Base-by-base conservation (phyloP, 108 stramenopile genomes). In the Parmales sp. region DNA sequence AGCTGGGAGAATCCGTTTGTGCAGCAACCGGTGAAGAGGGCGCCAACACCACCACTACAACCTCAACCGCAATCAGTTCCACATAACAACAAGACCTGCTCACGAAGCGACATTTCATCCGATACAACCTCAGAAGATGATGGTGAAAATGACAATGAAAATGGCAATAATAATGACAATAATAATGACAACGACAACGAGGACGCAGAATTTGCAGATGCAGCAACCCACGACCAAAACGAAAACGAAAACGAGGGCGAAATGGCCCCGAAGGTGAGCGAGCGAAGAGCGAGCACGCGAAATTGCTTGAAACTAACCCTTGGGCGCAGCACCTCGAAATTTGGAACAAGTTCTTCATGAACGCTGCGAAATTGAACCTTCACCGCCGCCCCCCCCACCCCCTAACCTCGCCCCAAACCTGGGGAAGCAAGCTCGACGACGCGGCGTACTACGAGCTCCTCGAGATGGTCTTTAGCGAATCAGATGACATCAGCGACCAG, bases 331-430 rank as follows among this genome's bases (percentile, higher is more conserved):
- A 60, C 28, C 29, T 60, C 31, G 54, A 28, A 20, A 60, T 60
- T 34, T 60, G 54, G 54, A 60, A 60, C 54, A 60, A 60, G 54
- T 60, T 60, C 31, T 60, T 60, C 20, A 28, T 34, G 26, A 60
- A 60, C 36, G 54, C 54, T 13, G 36, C 36, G 49, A 16, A 19
- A 50, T 18, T 23, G 6, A 50, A 22, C 6, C 31, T 11, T 28
- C 31, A 34, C 29, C 8, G 26, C 3, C 29, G 36, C n/a, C 54
- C 29, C 3, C 29, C 54, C 2, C 13, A 34, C 26, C 54, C 26
- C 3, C 54, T 60, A 5, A 48, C 23, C 19, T 48, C 54, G 13
- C 54, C 54, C 16, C 54, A 60, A 34, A 60, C 29, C 54, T 60
- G 54, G 54, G 54, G 26, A 11, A 60, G 36, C 6, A 28, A 11